phyloP scores from a whole-genome alignment of 495 filamentous ascomycete genomes.

The Tetracladium setigerum region DNA sequence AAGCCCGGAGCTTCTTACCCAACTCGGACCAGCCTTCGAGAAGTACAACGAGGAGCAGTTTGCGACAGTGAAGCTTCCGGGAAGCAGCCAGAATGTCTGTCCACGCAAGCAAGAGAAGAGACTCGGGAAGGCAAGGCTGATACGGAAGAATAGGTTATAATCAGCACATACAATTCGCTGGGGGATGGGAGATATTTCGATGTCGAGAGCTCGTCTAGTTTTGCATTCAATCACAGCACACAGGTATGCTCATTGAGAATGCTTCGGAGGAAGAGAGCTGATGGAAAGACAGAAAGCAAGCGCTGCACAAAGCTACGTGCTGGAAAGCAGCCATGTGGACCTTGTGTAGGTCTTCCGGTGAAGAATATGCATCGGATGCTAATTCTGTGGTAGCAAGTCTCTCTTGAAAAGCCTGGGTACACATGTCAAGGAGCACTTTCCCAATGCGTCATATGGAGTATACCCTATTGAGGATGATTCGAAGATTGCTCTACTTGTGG shows the following conservation, averaged over 20 bases:
- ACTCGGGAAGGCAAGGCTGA: neutral
- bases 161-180: constrained; percentile 78
- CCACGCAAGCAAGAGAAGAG: neutral
- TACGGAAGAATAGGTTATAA: constrained; percentile 53
- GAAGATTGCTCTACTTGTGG: constrained; percentile 70
- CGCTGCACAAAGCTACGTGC: constrained; percentile 65
- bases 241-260: constrained; percentile 44
- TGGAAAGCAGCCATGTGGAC: constrained; percentile 72
- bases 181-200: constrained; percentile 82
- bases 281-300: constrained; percentile 63
- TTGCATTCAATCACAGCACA: constrained; percentile 76
- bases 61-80: constrained; percentile 78
- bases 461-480: constrained; percentile 72
- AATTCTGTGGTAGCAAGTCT: constrained; percentile 50
- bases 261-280: neutral
- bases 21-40: constrained; percentile 76
- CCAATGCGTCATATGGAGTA: constrained; percentile 68
- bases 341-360: constrained; percentile 54
- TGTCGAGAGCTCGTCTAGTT: constrained; percentile 75
- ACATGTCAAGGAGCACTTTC: constrained; percentile 88
- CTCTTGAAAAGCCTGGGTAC: constrained; percentile 66
- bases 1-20: constrained; percentile 55
- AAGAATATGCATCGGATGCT: neutral
- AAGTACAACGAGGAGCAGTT: constrained; percentile 97
- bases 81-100: constrained; percentile 64